A percentile compares a stretch with the other conserved stretches of the same genome.
Evolutionary conservation across 2,329 filamentous ascomycete genomes (phyloP).

Genomic region (Colletotrichum tropicale): DNA sequence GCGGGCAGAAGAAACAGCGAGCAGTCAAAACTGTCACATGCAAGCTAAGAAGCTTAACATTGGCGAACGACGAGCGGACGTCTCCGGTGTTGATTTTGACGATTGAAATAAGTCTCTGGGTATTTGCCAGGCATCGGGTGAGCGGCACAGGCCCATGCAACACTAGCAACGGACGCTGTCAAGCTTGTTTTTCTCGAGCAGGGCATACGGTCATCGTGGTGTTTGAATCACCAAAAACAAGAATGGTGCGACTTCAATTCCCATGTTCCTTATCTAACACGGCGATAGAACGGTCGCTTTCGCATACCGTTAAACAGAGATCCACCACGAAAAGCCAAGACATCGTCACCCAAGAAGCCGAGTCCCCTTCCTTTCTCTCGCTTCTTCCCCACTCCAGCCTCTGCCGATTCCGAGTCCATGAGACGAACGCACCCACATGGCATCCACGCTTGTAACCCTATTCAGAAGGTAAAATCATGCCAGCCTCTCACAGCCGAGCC

Average conservation of each 20-base stretch:
- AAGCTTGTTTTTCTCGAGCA: not conserved
- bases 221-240: not conserved
- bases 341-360: not conserved
- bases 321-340: not conserved
- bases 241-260: not conserved
- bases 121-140: not conserved
- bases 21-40: not conserved
- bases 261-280: not conserved
- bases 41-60: not conserved
- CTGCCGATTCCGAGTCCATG: not conserved
- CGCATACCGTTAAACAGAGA: not conserved
- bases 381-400: not conserved
- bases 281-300: not conserved
- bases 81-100: not conserved
- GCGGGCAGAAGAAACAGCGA: not conserved
- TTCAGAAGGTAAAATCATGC: slow-evolving; percentile 1
- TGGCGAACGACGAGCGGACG: not conserved
- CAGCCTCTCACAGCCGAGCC: not conserved
- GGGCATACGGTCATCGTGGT: not conserved
- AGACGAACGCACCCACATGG: not conserved
- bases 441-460: not conserved
- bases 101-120: not conserved
- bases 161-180: not conserved
- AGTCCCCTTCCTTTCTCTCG: not conserved
- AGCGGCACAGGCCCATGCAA: not conserved